Evolutionary conservation across 768 basidiomycete genomes (phyloP).

Genomic region (Amanita pallidorosea): DNA sequence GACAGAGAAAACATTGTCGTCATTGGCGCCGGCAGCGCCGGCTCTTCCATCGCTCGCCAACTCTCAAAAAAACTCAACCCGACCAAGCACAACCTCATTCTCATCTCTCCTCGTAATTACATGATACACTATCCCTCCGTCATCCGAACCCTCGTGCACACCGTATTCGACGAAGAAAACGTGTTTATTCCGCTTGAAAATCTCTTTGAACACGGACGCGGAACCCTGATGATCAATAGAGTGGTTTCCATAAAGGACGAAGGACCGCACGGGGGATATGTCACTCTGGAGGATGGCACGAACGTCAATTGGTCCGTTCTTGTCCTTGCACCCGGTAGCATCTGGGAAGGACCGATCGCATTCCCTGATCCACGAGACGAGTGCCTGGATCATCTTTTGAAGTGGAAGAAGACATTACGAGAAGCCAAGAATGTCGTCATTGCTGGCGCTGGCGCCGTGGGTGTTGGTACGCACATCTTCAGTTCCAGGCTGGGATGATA

Average conservation of each 20-base stretch:
- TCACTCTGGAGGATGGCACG: conserved; percentile 41
- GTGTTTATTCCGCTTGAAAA: conserved; percentile 42
- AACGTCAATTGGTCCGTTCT: conserved; percentile 41
- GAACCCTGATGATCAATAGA: conserved; percentile 29
- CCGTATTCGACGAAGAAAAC: conserved; percentile 30
- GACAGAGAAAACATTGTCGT: conserved; percentile 26
- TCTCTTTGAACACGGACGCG: conserved; percentile 35
- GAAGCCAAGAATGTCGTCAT: conserved; percentile 35
- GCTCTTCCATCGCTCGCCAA: conserved; percentile 29
- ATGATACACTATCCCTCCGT: conserved; percentile 37
- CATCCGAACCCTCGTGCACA: conserved; percentile 42
- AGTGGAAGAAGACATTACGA: conserved; percentile 23
- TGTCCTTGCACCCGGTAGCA: conserved; percentile 48
- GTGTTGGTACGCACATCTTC: conserved; percentile 24
- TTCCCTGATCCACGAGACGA: conserved; percentile 27
- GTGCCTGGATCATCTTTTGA: conserved; percentile 14
- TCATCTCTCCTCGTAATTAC: conserved; percentile 44
- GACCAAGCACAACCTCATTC: conserved; percentile 35
- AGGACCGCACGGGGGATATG: conserved; percentile 26
- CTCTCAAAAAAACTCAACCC: conserved; percentile 42
- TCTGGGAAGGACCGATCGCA: conserved; percentile 38
- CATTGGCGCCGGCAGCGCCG: conserved; percentile 50
- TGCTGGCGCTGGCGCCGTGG: conserved; percentile 48
- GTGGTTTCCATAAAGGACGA: conserved; percentile 21
- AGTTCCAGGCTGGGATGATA: background rate